phyloP scores from a whole-genome alignment of 2,329 filamentous ascomycete genomes.

The Penicillium capsulatum region DNA sequence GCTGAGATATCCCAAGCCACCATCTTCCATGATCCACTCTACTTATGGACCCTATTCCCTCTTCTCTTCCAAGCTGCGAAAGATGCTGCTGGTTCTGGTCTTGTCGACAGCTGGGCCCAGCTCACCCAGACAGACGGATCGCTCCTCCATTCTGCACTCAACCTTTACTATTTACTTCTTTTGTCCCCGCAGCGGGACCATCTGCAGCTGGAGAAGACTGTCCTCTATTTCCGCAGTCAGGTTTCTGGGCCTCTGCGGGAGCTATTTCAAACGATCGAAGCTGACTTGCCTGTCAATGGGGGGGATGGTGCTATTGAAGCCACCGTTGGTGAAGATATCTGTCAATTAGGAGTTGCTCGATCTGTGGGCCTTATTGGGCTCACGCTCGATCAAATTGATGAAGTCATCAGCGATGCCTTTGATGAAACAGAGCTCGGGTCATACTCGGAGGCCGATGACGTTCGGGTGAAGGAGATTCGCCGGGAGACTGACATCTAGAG shows the following conservation, averaged over 20 bases:
- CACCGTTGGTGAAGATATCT: slow-evolving; percentile 35
- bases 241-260: slow-evolving; percentile 34
- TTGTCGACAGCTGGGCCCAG: slow-evolving; percentile 45
- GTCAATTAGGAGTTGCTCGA: slow-evolving; percentile 32
- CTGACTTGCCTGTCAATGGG: slow-evolving; percentile 31
- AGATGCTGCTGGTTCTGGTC: slow-evolving; percentile 33
- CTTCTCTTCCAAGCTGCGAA: slow-evolving; percentile 50
- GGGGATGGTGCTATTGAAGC: slow-evolving; percentile 36
- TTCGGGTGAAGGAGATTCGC: slow-evolving; percentile 25
- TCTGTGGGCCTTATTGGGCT: slow-evolving; percentile 34
- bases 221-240: slow-evolving; percentile 30
- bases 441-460: slow-evolving; percentile 30
- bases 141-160: slow-evolving; percentile 54
- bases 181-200: slow-evolving; percentile 47
- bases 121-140: slow-evolving; percentile 45
- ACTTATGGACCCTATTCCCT: slow-evolving; percentile 45
- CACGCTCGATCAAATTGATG: slow-evolving; percentile 35
- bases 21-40: slow-evolving; percentile 36
- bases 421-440: slow-evolving; percentile 26
- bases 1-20: slow-evolving; percentile 13
- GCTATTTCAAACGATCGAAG: slow-evolving; percentile 31
- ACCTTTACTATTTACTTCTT: slow-evolving; percentile 56
- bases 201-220: slow-evolving; percentile 44
- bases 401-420: slow-evolving; percentile 28
- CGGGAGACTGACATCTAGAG: slow-evolving; percentile 21